A percentile compares a stretch with the other conserved stretches of the same genome.
These are phyloP conservation scores for Cladosporium oxysporum DNA, from an alignment of 2,329 filamentous ascomycete genomes.

Conservation along the genomic window DNA sequence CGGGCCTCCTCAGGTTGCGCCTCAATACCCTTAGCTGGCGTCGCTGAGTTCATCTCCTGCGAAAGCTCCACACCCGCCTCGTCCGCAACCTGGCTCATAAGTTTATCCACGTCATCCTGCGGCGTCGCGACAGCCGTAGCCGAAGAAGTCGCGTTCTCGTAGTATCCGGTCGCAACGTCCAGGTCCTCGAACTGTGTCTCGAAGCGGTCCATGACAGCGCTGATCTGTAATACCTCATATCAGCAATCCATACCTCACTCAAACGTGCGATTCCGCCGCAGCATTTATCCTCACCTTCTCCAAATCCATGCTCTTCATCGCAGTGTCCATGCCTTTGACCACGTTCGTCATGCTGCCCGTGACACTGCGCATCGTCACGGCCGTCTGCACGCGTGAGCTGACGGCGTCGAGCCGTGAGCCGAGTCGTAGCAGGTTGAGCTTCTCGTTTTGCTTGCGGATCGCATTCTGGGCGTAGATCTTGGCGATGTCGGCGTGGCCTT, in stretches of 20 bases:
- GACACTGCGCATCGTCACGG: slow-evolving; percentile 63
- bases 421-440: slow-evolving; percentile 59
- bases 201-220: slow-evolving; percentile 66
- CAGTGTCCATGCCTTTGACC: slow-evolving; percentile 61
- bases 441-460: slow-evolving; percentile 64
- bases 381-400: slow-evolving; percentile 61
- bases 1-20: slow-evolving; percentile 73
- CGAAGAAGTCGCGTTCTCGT: slow-evolving; percentile 80
- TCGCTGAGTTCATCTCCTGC: slow-evolving; percentile 67
- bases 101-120: slow-evolving; percentile 82
- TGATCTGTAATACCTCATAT: slow-evolving; percentile 49
- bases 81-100: slow-evolving; percentile 83
- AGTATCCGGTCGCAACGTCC: slow-evolving; percentile 63
- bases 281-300: slow-evolving; percentile 51
- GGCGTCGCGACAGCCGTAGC: slow-evolving; percentile 73
- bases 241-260: background rate
- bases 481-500: slow-evolving; percentile 59
- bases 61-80: slow-evolving; percentile 82
- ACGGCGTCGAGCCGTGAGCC: slow-evolving; percentile 62
- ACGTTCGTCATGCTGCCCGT: slow-evolving; percentile 64
- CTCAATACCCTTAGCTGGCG: slow-evolving; percentile 55
- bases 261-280: background rate
- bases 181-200: slow-evolving; percentile 58
- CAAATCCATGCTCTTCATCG: slow-evolving; percentile 65
- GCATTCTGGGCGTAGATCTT: slow-evolving; percentile 65